Evolutionary conservation across 2,329 filamentous ascomycete genomes (phyloP), one percentile per base, ranked within the genome.

Genomic region (Botrytis elliptica): DNA sequence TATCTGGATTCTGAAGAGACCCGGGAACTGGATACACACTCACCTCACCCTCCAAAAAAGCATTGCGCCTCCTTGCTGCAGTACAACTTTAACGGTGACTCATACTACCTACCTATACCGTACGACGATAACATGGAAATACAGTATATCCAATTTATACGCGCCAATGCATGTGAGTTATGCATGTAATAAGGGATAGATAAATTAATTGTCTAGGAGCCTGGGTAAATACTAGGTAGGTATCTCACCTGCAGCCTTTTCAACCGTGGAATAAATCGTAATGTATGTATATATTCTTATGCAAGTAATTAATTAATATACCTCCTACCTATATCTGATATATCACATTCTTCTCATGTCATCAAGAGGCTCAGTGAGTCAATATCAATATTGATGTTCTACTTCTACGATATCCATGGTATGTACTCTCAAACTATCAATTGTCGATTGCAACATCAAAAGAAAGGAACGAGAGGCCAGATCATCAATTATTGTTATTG

Each of bases 31-130:
- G 29, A 29, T 1, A 29, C 29, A 29, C 29, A 29, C 29, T 29
- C 29, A 29, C 29, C 29, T 29, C 29, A 38, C 38, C 2, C 14
- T 14, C 29, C 0, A 18, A 38, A 46, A 55, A 55, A 55, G 33
- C 46, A 55, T 55, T 67, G 65, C 46, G 46, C 65, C 65, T 55
- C 65, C 25, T 46, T 65, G 42, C 63, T 68, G 36, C 46, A 55
- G 44, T 52, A 52, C 25, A 52, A 67, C 44, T 40, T 46, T 16
- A 25, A 44, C 29, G 38, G 22, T 67, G 64, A 67, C 64, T 67
- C 64, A 55, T 40, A n/a, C 20, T 22, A 46, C 44, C 44, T 38
- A n/a, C 20, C 29, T 29, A 29, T 20, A 46, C 44, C 44, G 7
- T 22, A 9, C 22, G 8, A 42, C 25, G 22, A 52, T 52, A 52